Percentiles rank a stretch among this genome's conserved stretches.
Conservation (phyloP, 352 stramenopile genomes). For the Phytophthora vignae region DNA sequence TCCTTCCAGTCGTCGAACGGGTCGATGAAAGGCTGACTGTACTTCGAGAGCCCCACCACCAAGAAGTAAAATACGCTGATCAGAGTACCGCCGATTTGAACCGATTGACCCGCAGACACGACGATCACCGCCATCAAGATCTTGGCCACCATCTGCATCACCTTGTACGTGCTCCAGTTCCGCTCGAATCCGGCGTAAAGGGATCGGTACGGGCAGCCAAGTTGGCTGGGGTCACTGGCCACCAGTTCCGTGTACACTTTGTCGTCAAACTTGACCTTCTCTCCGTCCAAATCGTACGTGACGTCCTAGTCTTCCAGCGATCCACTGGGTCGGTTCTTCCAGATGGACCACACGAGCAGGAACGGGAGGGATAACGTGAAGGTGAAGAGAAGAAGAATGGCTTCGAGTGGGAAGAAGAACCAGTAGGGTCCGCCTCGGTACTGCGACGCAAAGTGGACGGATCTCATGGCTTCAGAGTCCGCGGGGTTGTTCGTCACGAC, state of each 20-base stretch:
- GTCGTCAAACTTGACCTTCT: background rate
- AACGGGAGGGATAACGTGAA: background rate
- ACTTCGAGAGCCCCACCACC: background rate
- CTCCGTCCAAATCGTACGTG: background rate
- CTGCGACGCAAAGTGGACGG: background rate
- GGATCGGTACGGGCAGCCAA: background rate
- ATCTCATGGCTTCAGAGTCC: background rate
- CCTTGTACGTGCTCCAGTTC: background rate
- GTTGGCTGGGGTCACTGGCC: background rate
- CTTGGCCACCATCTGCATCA: background rate
- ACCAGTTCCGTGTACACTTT: background rate
- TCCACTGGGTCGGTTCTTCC: background rate
- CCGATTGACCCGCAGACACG: background rate
- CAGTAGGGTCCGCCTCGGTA: background rate
- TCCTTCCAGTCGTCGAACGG: background rate
- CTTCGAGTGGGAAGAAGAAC: slow-evolving; percentile 15
- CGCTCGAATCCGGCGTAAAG: background rate
- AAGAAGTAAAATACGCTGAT: background rate
- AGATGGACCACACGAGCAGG: background rate
- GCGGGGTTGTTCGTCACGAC: slow-evolving; percentile 7
- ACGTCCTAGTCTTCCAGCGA: background rate
- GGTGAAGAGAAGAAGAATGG: background rate
- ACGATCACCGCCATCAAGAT: background rate
- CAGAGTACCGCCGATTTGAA: background rate
- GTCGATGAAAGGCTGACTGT: background rate